Conservation (phyloP, 345 rosid species). For the Acer saccharum region DNA sequence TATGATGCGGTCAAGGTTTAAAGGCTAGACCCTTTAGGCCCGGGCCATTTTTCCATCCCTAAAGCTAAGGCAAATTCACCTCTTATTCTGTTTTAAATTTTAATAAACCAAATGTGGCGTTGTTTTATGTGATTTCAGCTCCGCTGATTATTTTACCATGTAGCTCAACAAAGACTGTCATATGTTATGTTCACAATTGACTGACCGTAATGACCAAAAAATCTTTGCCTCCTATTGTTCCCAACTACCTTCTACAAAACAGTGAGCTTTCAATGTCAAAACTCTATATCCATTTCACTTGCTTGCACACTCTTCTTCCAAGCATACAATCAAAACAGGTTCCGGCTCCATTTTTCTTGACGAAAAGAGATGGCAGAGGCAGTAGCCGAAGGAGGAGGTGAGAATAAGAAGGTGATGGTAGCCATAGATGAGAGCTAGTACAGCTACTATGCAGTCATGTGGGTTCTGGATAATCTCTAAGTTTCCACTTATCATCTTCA, state of each 20-base stretch:
- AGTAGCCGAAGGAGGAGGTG: constrained; percentile 20
- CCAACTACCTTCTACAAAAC: constrained; percentile 1
- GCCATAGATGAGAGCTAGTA: constrained; percentile 51
- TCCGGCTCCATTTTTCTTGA: no score
- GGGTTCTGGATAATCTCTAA: constrained; percentile 46
- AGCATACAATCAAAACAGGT: background rate
- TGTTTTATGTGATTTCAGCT: no score
- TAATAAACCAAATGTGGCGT: no score
- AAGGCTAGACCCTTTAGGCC: no score
- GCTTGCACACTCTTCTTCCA: background rate
- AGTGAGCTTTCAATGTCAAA: background rate
- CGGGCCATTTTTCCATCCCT: no score
- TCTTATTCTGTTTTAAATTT: no score
- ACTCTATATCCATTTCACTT: background rate
- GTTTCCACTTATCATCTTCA: constrained; percentile 37
- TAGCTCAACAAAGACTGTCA: no score
- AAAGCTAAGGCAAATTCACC: no score
- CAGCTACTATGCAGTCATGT: constrained; percentile 49
- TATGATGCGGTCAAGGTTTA: no score
- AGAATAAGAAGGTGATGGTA: constrained; percentile 40
- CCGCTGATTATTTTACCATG: no score
- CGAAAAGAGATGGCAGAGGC: constrained; percentile 14
- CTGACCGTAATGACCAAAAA: constrained; percentile 15
- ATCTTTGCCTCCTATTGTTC: background rate
- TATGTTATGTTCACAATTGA: constrained; percentile 7